Evolutionary conservation across 257 asterid species (phyloP).

Genomic region (Ocimum tenuiflorum): DNA sequence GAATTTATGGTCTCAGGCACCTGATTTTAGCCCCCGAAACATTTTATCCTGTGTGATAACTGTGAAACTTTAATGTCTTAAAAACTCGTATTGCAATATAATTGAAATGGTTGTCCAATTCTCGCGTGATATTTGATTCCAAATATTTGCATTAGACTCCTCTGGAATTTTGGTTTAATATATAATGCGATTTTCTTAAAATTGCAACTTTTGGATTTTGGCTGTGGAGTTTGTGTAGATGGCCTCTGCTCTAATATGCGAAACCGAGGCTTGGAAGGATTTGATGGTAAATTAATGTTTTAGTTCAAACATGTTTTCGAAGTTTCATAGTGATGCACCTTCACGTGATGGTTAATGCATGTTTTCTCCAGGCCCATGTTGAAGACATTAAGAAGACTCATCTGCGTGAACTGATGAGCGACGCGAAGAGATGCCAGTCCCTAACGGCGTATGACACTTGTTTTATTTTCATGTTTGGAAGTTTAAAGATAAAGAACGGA

Average conservation of each 20-base stretch:
- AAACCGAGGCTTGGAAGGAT: constrained; percentile 72
- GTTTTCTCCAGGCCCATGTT: constrained; percentile 62
- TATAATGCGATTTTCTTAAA: no score
- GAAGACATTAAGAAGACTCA: constrained; percentile 74
- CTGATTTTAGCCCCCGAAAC: background rate
- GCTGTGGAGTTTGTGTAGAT: constrained; percentile 35
- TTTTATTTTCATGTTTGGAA: background rate
- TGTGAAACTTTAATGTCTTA: background rate
- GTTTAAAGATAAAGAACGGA: constrained; percentile 4
- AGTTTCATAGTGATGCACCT: constrained; percentile 3
- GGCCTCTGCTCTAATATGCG: constrained; percentile 66
- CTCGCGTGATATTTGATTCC: background rate
- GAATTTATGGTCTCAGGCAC: background rate
- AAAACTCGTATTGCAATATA: background rate
- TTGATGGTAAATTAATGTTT: constrained; percentile 45
- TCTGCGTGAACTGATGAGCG: constrained; percentile 78
- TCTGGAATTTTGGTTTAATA: background rate
- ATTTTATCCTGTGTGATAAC: background rate
- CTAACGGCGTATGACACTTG: constrained; percentile 64
- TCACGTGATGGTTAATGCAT: constrained; percentile 20
- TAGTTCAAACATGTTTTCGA: background rate
- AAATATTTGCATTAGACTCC: background rate
- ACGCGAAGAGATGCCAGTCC: constrained; percentile 65
- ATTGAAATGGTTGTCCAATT: background rate
- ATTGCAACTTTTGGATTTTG: constrained; percentile 1